Base-by-base conservation (phyloP, 1,284 basidiomycete genomes). In the Neonothopanus nambi region DNA sequence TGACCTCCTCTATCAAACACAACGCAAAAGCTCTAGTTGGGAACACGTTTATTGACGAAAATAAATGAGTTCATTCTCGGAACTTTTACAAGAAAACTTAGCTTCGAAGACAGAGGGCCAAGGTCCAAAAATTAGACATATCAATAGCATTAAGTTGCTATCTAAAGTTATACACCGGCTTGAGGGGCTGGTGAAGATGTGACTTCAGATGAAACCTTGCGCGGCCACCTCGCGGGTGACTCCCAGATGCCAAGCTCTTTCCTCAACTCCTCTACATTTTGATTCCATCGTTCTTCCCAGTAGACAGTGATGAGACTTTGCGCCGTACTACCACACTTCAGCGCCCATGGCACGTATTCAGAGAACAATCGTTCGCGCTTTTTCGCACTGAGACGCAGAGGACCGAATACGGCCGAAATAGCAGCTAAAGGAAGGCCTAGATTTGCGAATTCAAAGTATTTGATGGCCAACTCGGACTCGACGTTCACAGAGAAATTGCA, bases 241-340 rank as follows among this genome's bases (percentile, higher is more conserved):
- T 90, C 84, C 84, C 84, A 89, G 39, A 95, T 80, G n/a, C 93
- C 91, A 17, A 96, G 74, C 65, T 95, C 90, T 57, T 70, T 76
- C 69, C 91, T 89, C 70, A 98, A 77, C 51, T 93, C 87, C 2
- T 82, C 81, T 3, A 96, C 71, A 53, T 91, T 80, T 69, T 92
- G 87, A 52, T 85, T 85, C 95, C 95, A 99, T 55, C 94, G 76
- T 68, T 93, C 80, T 72, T 99, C 96, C 97, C 96, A 99, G 64
- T 95, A 95, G 7, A 99, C 87, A 0, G 89, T 89, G 54, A 98
- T 91, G 54, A 99, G 71, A 61, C 87, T 91, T 62, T 77, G 78
- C 1, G 88, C 81, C 47, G 75, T 81, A 23, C 85, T 82, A 1
- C 93, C 95, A 55, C 89, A 90, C 54, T 84, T 82, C 51, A 95